Evolutionary conservation across 345 rosid genomes (phyloP).

Genomic region (Boechera divaricarpa): DNA sequence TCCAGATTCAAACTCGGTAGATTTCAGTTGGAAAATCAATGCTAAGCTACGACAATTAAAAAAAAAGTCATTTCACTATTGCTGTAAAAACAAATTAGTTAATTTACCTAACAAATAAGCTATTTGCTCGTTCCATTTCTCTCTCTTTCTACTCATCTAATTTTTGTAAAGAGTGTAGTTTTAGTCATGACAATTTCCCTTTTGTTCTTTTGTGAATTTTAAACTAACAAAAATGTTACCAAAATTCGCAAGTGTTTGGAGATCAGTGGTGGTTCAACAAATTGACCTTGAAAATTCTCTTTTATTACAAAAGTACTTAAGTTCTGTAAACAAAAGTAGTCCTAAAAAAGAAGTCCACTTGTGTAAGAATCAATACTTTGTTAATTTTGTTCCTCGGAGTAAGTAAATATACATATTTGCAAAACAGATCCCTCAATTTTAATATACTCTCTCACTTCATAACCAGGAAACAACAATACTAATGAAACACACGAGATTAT

Average conservation of each 20-base stretch:
- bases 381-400: constrained; percentile 25
- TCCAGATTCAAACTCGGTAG: no score
- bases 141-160: neutral
- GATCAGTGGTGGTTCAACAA: constrained; percentile 40
- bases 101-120: constrained; percentile 3
- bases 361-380: constrained; percentile 39
- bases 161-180: constrained; percentile 15
- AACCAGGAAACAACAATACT: constrained; percentile 29
- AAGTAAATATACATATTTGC: neutral
- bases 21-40: no score
- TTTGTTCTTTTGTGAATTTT: constrained; percentile 22
- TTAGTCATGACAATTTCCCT: neutral
- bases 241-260: constrained; percentile 23
- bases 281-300: constrained; percentile 31
- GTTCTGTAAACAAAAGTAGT: constrained; percentile 30
- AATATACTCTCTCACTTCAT: neutral
- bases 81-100: neutral
- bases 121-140: neutral
- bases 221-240: neutral
- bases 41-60: no score
- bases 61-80: no score
- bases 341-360: constrained; percentile 29
- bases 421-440: neutral
- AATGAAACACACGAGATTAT: constrained; percentile 45
- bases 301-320: constrained; percentile 7